Conservation (phyloP, 2,329 filamentous ascomycete genomes). For the Ramularia endophylla region DNA sequence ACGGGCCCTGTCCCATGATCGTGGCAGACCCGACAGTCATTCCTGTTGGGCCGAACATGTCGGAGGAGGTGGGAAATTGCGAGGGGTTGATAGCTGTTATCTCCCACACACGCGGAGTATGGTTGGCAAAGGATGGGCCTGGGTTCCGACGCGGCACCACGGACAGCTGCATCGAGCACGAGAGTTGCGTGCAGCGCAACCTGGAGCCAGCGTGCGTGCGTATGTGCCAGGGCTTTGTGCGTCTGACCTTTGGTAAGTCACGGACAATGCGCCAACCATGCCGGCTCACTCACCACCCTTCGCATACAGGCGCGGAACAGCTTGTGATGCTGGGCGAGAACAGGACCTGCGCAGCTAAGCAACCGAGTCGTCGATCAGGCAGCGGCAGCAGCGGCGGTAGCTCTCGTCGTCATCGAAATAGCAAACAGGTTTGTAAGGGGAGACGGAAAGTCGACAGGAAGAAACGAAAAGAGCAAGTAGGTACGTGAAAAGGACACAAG, state of each 20-base stretch:
- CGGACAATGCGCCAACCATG: conserved; percentile 11
- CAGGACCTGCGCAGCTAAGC: conserved; percentile 5
- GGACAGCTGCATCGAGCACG: conserved; percentile 32
- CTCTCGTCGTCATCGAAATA: too few species aligned
- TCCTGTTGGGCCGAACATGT: conserved; percentile 22
- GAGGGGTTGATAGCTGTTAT: conserved; percentile 24
- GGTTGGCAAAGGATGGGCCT: conserved; percentile 28
- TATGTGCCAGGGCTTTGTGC: conserved; percentile 16
- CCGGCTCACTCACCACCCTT: conserved; percentile 9
- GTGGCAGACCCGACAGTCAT: conserved; percentile 14
- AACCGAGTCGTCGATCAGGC: conserved; percentile 15
- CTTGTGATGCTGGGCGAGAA: conserved; percentile 16
- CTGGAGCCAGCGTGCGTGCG: conserved; percentile 9
- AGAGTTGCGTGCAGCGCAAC: conserved; percentile 11
- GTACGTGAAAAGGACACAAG: conserved; percentile 7
- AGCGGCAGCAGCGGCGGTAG: conserved; percentile 5
- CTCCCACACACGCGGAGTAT: conserved; percentile 30
- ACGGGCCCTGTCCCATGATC: conserved; percentile 27
- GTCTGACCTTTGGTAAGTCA: conserved; percentile 18
- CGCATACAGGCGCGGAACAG: too few species aligned
- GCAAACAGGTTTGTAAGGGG: conserved; percentile 1
- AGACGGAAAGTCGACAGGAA: conserved; percentile 5
- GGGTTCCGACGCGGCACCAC: conserved; percentile 22
- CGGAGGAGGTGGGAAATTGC: conserved; percentile 21
- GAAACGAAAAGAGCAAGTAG: conserved; percentile 7